Percentiles rank a stretch among this genome's conserved stretches.
Evolutionary conservation across 257 asterid species (phyloP).

Genomic region (Paraleonurus japonicus): DNA sequence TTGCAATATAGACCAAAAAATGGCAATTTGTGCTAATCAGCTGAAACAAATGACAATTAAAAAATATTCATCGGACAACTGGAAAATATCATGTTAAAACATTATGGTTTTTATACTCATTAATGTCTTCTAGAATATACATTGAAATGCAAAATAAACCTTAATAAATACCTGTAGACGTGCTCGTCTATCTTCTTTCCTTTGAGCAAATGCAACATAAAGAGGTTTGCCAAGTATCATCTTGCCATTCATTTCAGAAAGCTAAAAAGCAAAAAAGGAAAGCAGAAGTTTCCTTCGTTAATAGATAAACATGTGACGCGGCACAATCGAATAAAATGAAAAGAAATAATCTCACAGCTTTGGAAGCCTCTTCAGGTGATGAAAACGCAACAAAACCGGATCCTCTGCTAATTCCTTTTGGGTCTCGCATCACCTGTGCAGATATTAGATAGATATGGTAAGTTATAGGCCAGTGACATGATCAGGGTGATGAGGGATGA

Average conservation of each 20-base stretch:
- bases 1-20: not conserved
- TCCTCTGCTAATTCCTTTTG: slow-evolving; percentile 85
- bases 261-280: slow-evolving; percentile 35
- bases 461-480: not conserved
- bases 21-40: slow-evolving; percentile 7
- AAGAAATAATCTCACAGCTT: slow-evolving; percentile 59
- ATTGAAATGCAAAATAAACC: not conserved
- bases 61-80: not conserved
- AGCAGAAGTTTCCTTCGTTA: not conserved
- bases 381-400: slow-evolving; percentile 97
- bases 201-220: slow-evolving; percentile 90
- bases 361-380: slow-evolving; percentile 83
- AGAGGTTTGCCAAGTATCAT: slow-evolving; percentile 82
- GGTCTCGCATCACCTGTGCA: slow-evolving; percentile 84
- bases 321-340: not conserved
- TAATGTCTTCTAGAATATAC: not conserved
- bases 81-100: not conserved
- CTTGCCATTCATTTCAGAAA: slow-evolving; percentile 84
- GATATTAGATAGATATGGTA: slow-evolving; percentile 14
- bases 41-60: not conserved
- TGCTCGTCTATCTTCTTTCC: slow-evolving; percentile 93
- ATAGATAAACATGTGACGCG: slow-evolving; percentile 4
- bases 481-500: not conserved
- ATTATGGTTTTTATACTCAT: not conserved
- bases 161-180: slow-evolving; percentile 64